phyloP scores from a whole-genome alignment of 2,329 filamentous ascomycete species.

The Pseudonectria foliicola region DNA sequence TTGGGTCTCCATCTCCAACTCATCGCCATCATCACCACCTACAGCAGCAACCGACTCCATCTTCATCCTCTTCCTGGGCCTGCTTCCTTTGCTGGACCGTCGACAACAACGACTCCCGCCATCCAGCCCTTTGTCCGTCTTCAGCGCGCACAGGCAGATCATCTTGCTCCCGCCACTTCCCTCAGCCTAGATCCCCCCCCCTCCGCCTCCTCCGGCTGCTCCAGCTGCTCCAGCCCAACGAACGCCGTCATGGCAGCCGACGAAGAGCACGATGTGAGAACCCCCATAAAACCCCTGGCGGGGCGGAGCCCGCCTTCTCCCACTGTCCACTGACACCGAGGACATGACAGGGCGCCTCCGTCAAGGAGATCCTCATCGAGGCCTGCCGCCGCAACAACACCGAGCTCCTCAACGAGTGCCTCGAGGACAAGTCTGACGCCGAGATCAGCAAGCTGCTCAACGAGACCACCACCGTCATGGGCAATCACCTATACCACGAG shows the following conservation, averaged over 20 bases:
- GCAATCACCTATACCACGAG: conserved; percentile 83
- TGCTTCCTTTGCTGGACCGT: too few relatives aligned
- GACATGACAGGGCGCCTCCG: conserved; percentile 68
- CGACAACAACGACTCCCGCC: too few relatives aligned
- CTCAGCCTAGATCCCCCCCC: background rate
- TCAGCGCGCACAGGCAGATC: too few relatives aligned
- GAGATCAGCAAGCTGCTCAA: conserved; percentile 76
- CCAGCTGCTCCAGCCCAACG: background rate
- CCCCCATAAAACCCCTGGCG: conserved; percentile 10
- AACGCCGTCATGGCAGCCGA: conserved; percentile 18
- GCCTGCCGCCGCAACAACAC: conserved; percentile 90
- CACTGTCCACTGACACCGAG: background rate
- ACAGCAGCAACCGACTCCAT: too few relatives aligned
- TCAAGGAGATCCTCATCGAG: conserved; percentile 80
- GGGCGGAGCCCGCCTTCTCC: conserved; percentile 3
- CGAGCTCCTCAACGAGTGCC: conserved; percentile 70
- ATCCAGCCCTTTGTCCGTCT: background rate
- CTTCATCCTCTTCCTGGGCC: too few relatives aligned
- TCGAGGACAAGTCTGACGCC: conserved; percentile 54
- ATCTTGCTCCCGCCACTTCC: too few relatives aligned
- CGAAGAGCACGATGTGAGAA: conserved; percentile 31
- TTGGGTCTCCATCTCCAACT: too few relatives aligned
- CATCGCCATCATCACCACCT: too few relatives aligned
- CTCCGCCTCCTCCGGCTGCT: too few relatives aligned
- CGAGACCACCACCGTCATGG: conserved; percentile 74